These are phyloP conservation scores for Trichosporon inkin DNA, from an alignment of 1,284 basidiomycete species.

Conservation along the genomic window DNA sequence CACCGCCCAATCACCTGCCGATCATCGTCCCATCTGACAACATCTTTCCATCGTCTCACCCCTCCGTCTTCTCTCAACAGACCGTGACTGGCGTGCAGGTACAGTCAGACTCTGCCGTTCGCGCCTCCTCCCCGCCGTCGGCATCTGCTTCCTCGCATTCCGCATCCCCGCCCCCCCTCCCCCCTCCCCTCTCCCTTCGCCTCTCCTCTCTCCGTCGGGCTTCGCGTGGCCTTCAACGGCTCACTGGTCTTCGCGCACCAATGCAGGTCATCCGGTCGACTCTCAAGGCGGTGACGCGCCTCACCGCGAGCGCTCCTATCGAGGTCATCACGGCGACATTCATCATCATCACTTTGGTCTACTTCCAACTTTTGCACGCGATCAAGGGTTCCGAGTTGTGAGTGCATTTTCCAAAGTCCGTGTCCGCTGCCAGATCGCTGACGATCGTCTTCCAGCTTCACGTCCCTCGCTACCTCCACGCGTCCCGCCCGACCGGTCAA, in stretches of 20 bases:
- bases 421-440: neutral
- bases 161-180: neutral
- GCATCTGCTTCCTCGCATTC: constrained; percentile 1
- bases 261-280: constrained; percentile 30
- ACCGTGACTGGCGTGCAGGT: constrained; percentile 1
- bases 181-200: neutral
- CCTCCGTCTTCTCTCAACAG: constrained; percentile 5
- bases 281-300: constrained; percentile 44
- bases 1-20: neutral
- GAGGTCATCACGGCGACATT: constrained; percentile 86
- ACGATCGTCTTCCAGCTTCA: constrained; percentile 28
- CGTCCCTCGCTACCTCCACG: constrained; percentile 29
- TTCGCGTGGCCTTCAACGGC: constrained; percentile 5
- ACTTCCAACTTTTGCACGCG: constrained; percentile 83
- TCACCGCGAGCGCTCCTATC: constrained; percentile 54
- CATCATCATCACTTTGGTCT: constrained; percentile 79
- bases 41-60: constrained; percentile 4
- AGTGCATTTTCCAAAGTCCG: constrained; percentile 15
- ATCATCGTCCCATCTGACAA: constrained; percentile 6
- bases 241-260: neutral
- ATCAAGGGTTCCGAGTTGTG: constrained; percentile 61
- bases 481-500: constrained; percentile 39
- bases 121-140: constrained; percentile 6
- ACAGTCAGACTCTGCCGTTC: neutral
- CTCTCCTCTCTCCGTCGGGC: neutral